Percentiles rank a stretch among this genome's conserved stretches.
These are phyloP conservation scores for Coniochaeta sp. DNA, from an alignment of 2,329 filamentous ascomycete species.

Conservation along the genomic window DNA sequence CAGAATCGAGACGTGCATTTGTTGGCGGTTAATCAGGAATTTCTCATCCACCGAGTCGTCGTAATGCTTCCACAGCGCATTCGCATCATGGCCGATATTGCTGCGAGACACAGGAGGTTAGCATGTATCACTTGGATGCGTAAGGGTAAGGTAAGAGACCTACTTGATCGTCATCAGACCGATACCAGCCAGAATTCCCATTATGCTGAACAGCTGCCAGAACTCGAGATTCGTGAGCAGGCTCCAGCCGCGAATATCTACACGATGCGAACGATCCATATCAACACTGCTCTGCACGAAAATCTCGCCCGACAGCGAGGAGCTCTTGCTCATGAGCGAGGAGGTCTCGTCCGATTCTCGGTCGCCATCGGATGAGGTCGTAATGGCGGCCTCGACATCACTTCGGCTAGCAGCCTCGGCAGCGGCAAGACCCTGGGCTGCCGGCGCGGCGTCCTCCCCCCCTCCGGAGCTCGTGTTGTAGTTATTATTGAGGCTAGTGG, in stretches of 20 bases:
- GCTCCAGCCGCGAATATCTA: constrained; percentile 84
- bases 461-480: constrained; percentile 16
- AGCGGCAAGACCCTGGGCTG: constrained; percentile 11
- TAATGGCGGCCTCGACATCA: constrained; percentile 15
- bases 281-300: constrained; percentile 56
- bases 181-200: constrained; percentile 86
- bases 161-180: constrained; percentile 99
- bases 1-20: constrained; percentile 91
- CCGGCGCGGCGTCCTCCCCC: constrained; percentile 7
- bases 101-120: constrained; percentile 32
- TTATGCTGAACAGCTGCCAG: constrained; percentile 82
- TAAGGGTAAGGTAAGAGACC: constrained; percentile 23
- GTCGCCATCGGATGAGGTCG: constrained; percentile 19
- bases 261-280: constrained; percentile 66
- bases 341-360: constrained; percentile 65
- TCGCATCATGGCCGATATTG: constrained; percentile 88
- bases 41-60: constrained; percentile 64
- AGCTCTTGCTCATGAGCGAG: constrained; percentile 65
- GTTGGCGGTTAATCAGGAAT: constrained; percentile 74
- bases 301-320: constrained; percentile 42
- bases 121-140: not conserved
- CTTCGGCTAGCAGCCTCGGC: constrained; percentile 1
- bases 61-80: constrained; percentile 82
- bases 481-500: constrained; percentile 1
- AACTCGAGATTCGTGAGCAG: constrained; percentile 71